Base-by-base conservation (phyloP, 306 rosid genomes). In the Argentina anserina region DNA sequence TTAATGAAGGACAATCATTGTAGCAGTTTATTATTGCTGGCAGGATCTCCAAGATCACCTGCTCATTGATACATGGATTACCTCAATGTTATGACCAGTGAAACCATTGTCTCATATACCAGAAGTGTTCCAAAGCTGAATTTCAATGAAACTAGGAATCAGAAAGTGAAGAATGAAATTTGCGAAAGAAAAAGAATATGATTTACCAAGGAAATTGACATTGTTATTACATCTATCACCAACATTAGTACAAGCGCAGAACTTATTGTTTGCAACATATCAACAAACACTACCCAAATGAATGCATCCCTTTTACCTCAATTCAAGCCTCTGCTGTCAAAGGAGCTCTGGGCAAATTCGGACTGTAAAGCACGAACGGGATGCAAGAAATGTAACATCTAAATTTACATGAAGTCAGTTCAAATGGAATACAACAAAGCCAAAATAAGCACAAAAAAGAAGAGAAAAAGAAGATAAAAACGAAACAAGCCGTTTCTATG, bases 331-430 rank as follows among this genome's bases (percentile, higher is more conserved):
- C 77, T 82, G 75, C 78, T 78, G 72, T 56, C 85, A 65, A 69
- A 75, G 26, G 78, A 81, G 79, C 77, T 59, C 55, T 58, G 58
- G 81, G 81, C 72, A 71, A 78, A 82, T 79, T 68, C 70, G 56
- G 64, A 78, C 81, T 40, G 81, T 67, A 74, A 79, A 77, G 39
- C 79, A 81, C 69, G 79, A 34, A 33, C 34, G 43, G 65, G 80
- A 69, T 65, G 71, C 88, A 85, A 86, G 76, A 82, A 79, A 76
- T 80, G 82, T 79, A 82, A 80, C 79, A 77, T 83, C 88, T 89
- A 90, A 85, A 88, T 92, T 82, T 88, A 90, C 92, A 92, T 70
- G 81, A 75, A 70, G 86, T 89, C 84, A 78, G 82, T 80, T 65
- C 82, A 80, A 84, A 83, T 88, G 79, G 84, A 87, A 78, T 87